A percentile compares a stretch with the other conserved stretches of the same genome.
These are phyloP conservation scores for Erodium texanum DNA, from an alignment of 441 rosid species.

Conservation along the genomic window DNA sequence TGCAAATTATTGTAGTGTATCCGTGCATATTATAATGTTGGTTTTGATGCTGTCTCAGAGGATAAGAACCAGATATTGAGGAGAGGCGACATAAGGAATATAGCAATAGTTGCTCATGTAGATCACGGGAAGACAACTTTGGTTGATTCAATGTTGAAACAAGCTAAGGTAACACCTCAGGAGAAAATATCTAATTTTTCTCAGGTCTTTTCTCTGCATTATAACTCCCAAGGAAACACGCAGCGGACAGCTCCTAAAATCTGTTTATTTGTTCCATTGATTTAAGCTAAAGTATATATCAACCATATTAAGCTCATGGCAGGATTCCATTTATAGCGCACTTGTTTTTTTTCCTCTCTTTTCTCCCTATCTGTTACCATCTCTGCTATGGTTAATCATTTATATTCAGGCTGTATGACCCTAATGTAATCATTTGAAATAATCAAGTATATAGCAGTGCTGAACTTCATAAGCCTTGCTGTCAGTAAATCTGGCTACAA, in stretches of 20 bases:
- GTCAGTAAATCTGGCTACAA: background rate
- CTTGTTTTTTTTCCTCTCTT: background rate
- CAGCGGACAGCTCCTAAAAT: background rate
- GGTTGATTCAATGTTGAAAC: constrained; percentile 91
- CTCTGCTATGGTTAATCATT: background rate
- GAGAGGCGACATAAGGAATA: constrained; percentile 75
- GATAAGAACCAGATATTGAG: constrained; percentile 47
- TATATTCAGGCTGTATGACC: background rate
- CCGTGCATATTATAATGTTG: background rate
- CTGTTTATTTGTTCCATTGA: background rate
- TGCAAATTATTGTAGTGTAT: background rate
- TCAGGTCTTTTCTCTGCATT: background rate
- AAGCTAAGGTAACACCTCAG: constrained; percentile 56
- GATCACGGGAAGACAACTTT: constrained; percentile 97
- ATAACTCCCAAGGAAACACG: too few relatives aligned
- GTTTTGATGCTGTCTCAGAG: constrained; percentile 29
- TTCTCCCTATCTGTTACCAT: background rate
- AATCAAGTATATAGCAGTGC: background rate
- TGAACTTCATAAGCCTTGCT: background rate
- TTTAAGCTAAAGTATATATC: background rate
- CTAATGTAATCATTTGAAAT: background rate
- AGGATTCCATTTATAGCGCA: background rate
- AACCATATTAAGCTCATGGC: background rate
- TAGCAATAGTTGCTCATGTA: constrained; percentile 94
- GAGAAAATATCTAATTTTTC: background rate